Base-by-base conservation (phyloP, 2,329 filamentous ascomycete species). In the Graphilbum sp. region DNA sequence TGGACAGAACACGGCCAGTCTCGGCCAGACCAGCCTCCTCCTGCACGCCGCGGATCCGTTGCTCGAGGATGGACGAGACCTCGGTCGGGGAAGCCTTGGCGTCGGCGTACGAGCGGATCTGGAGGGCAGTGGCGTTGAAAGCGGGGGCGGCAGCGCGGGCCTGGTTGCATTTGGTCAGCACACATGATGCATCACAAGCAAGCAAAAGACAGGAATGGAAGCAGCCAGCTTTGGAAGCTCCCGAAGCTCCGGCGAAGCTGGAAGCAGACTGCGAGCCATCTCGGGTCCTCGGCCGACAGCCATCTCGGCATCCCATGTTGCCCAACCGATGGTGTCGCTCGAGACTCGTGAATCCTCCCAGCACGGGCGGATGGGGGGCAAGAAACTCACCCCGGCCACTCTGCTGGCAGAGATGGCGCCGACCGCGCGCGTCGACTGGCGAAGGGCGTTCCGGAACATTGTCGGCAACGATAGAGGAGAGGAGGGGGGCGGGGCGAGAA, bases 361-460 rank as follows among this genome's bases (percentile, higher is more conserved):
- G n/a, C n/a, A n/a, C n/a, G n/a, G n/a, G n/a, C n/a, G n/a, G n/a
- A n/a, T n/a, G n/a, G n/a, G n/a, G n/a, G n/a, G n/a, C n/a, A n/a
- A n/a, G n/a, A n/a, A 62, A 92, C 88, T 80, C 87, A 96, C 90
- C 69, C 79, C 80, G 66, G 79, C 79, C 69, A 92, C 77, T 75
- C 86, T 84, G 74, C 84, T 77, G 60, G 84, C 82, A 79, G 85
- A 84, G 70, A 92, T 76, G 69, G 84, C 85, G 71, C 84, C 82
- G 68, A 88, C 83, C 66, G 83, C 81, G 73, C 87, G 86, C 72
- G 81, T 81, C 65, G 86, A 92, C 75, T 93, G 86, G 72, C 87
- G 79, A 69, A 96, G 75, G 72, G 88, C 87, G 79, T 83, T 93
- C 71, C 88, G 85, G 76, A 95, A 93, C 88, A 96, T 95, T 69